Conservation (phyloP, 139 green algal genomes). For the Chlorella sp. region DNA sequence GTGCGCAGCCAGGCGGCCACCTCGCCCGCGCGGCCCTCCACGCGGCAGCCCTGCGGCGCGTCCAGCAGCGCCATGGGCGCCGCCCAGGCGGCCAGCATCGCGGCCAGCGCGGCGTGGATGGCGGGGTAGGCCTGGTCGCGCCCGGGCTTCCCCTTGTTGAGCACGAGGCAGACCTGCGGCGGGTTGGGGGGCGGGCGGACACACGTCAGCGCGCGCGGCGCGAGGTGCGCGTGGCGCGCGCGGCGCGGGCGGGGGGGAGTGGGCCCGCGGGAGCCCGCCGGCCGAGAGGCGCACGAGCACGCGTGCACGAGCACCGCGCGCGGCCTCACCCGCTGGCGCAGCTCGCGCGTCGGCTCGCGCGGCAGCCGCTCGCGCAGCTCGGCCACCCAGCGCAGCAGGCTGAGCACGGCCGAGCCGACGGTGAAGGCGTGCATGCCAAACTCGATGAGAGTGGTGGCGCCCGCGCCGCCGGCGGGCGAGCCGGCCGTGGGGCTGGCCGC, state of each 20-base stretch:
- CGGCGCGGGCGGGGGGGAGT: no score
- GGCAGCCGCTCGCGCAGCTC: conserved; percentile 47
- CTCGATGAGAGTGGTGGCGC: conserved; percentile 36
- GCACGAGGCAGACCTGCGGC: conserved; percentile 33
- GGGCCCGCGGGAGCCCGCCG: no score
- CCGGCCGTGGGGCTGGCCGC: background rate
- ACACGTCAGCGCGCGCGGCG: no score
- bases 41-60: conserved; percentile 31
- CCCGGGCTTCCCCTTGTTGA: conserved; percentile 56
- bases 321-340: conserved; percentile 9
- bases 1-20: conserved; percentile 27
- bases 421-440: conserved; percentile 64
- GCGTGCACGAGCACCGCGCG: no score
- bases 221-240: no score
- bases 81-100: conserved; percentile 34
- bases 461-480: conserved; percentile 5
- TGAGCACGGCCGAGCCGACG: conserved; percentile 45
- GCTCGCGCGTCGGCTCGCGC: conserved; percentile 17
- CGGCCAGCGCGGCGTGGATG: conserved; percentile 42
- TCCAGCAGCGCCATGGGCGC: conserved; percentile 29
- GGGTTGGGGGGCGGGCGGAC: background rate
- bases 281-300: no score
- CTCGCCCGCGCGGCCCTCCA: conserved; percentile 18
- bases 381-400: conserved; percentile 47
- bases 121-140: conserved; percentile 45